These are phyloP conservation scores for Aspergillus sp. DNA, from an alignment of 2,329 filamentous ascomycete species.

Conservation along the genomic window DNA sequence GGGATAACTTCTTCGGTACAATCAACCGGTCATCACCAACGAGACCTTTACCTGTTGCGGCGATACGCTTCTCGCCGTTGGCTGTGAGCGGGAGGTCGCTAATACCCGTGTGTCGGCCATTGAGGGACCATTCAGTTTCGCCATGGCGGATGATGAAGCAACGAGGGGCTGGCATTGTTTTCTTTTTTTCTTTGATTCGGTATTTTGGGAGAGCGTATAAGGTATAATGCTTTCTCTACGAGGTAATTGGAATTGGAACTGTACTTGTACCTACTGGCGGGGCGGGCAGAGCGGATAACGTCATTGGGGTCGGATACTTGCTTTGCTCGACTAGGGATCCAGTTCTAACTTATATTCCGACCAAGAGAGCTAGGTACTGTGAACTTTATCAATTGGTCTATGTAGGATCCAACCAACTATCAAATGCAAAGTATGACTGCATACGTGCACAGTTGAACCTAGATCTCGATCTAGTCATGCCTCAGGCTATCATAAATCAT, in stretches of 20 bases:
- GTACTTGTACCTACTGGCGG: too few relatives aligned
- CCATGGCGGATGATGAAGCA: constrained; percentile 83
- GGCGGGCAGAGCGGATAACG: too few relatives aligned
- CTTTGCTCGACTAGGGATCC: too few relatives aligned
- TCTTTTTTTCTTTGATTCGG: background rate
- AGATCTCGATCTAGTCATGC: too few relatives aligned
- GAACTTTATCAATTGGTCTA: too few relatives aligned
- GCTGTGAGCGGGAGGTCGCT: constrained; percentile 81
- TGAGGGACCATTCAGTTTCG: constrained; percentile 91
- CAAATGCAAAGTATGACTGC: too few relatives aligned
- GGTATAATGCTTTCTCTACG: background rate
- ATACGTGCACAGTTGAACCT: too few relatives aligned
- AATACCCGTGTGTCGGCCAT: constrained; percentile 73
- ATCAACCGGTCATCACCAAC: constrained; percentile 80
- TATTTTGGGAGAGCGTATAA: background rate
- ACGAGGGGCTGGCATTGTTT: constrained; percentile 51
- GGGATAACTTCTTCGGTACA: constrained; percentile 70
- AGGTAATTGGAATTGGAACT: background rate
- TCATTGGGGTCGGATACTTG: too few relatives aligned
- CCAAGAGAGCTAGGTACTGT: too few relatives aligned
- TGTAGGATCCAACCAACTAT: too few relatives aligned
- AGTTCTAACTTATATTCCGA: too few relatives aligned
- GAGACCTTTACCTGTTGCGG: constrained; percentile 72
- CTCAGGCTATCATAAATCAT: too few relatives aligned
- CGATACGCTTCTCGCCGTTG: constrained; percentile 70